Evolutionary conservation across 1,139 yeast species (phyloP), one percentile per base, ranked within the genome.

Genomic region (Magnusiomyces ingens): DNA sequence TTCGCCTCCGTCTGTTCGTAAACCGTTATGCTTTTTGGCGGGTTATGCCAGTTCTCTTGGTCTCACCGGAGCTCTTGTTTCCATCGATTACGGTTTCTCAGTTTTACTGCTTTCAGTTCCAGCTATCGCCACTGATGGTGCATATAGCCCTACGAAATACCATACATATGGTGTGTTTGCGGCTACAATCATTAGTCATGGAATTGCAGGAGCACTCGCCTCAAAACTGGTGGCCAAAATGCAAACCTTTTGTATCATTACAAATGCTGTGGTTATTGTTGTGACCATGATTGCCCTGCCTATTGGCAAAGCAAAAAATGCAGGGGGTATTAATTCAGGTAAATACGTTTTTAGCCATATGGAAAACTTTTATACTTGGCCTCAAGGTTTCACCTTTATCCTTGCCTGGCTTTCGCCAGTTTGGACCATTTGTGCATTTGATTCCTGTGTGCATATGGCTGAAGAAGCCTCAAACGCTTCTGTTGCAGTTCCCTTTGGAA

Each of bases 401-500:
- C 67, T 79, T 50, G 74, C 82, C 17, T 78, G 84, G 77, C 76
- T 82, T 76, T 82, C 87, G 1, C 83, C 85, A 0, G 78, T 58
- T 38, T 67, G 71, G 71, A 64, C 67, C 11, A 65, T 67, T 53
- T 63, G 66, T 53, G 82, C 86, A 0, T 84, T 82, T 63, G 91
- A 84, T 65, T 79, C 85, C 4, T 82, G 85, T 60, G 81, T 84
- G 49, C 91, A 84, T 67, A 79, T 83, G 78, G 63, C 69, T 18
- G 93, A 85, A 66, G 91, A 85, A 64, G 85, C 86, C 26, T 72
- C 74, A 45, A 79, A 82, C 62, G 88, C 91, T 12, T 74, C 82
- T 22, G 73, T 71, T 52, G 80, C 87, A n/a, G 83, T 84, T 17
- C 89, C 91, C 11, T 68, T 78, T 45, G 91, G 89, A 35, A 84